Percentiles rank a stretch among this genome's conserved stretches.
Conservation (phyloP, 1,284 basidiomycete genomes). For the Ustilago trichophora region DNA sequence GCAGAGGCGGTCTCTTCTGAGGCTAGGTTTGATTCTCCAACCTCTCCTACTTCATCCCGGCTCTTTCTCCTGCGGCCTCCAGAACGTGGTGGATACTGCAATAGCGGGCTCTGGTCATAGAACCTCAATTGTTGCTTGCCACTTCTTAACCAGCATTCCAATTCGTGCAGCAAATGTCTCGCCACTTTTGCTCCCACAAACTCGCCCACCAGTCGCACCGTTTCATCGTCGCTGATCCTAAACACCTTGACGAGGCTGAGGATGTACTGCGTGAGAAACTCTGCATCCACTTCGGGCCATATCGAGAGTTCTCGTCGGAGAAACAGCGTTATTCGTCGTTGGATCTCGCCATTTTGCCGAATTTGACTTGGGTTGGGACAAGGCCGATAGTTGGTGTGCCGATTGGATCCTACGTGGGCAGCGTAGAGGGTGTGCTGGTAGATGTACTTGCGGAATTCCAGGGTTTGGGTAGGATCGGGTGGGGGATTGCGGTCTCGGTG, state of each 20-base stretch:
- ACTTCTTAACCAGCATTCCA: conserved; percentile 50
- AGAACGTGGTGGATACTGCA: conserved; percentile 13
- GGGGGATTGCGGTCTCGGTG: neutral
- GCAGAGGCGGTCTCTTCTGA: no score
- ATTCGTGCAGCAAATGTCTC: conserved; percentile 60
- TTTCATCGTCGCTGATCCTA: conserved; percentile 50
- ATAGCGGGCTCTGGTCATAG: conserved; percentile 24
- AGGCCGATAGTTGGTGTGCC: conserved; percentile 57
- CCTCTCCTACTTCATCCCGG: neutral
- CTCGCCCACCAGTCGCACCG: conserved; percentile 58
- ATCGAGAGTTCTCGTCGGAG: conserved; percentile 61
- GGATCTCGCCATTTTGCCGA: neutral
- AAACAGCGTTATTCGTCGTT: conserved; percentile 45
- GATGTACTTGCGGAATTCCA: conserved; percentile 53
- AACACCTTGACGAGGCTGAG: conserved; percentile 56
- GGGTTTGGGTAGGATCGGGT: no score
- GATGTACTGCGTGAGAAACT: conserved; percentile 62
- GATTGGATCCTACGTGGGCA: conserved; percentile 62
- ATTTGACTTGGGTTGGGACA: conserved; percentile 42
- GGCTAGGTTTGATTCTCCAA: no score
- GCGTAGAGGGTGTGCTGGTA: conserved; percentile 58
- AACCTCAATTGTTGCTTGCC: conserved; percentile 37
- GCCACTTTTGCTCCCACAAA: conserved; percentile 54
- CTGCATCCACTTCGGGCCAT: conserved; percentile 60
- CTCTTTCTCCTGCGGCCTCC: neutral